phyloP scores from a whole-genome alignment of 305 asterid species.

The Solanum hybrid region DNA sequence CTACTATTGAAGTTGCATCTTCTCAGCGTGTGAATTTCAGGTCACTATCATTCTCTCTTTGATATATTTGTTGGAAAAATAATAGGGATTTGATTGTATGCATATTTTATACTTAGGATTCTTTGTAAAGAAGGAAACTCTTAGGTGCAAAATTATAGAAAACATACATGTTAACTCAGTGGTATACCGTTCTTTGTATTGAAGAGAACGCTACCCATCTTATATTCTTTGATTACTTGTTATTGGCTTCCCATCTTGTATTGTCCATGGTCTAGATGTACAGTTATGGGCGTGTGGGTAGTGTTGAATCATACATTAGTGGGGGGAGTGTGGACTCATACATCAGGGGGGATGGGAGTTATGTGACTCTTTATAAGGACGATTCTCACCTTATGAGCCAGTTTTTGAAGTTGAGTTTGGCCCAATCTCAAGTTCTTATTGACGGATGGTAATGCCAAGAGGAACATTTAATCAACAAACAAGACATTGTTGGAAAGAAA shows the following conservation, averaged over 20 bases:
- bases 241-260: not conserved
- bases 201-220: not conserved
- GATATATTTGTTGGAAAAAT: not conserved
- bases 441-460: not conserved
- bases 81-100: not conserved
- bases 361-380: not conserved
- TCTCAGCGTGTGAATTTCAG: constrained; percentile 66
- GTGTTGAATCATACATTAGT: not conserved
- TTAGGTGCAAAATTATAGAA: not conserved
- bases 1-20: constrained; percentile 60
- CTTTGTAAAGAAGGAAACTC: not conserved
- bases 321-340: not conserved
- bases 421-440: not conserved
- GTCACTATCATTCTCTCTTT: not conserved
- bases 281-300: not conserved
- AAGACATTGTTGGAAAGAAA: not conserved
- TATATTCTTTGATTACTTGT: not conserved
- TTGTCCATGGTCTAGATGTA: not conserved
- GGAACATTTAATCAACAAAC: not conserved
- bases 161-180: not conserved
- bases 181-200: not conserved
- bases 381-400: not conserved
- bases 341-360: not conserved
- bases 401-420: not conserved
- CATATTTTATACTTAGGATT: not conserved